Evolutionary conservation across 176 grass and related monocot species (phyloP).

Genomic region (Panicum miliaceum): DNA sequence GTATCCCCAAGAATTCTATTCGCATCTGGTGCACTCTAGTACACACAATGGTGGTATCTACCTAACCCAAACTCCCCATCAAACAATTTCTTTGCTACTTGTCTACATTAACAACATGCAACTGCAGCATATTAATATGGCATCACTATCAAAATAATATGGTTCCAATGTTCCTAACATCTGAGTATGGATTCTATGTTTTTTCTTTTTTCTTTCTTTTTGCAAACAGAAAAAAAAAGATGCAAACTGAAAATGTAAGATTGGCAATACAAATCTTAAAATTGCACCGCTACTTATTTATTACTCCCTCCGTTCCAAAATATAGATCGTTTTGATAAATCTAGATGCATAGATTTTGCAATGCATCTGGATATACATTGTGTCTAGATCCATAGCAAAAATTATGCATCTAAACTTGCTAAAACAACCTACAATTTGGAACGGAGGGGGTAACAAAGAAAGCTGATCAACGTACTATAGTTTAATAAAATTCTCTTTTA

Average conservation of each 20-base stretch:
- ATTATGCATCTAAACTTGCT: no score
- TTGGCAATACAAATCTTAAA: not conserved
- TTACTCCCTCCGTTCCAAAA: no score
- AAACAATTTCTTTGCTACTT: not conserved
- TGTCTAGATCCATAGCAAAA: no score
- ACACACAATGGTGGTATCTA: not conserved
- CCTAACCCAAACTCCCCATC: not conserved
- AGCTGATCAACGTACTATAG: not conserved
- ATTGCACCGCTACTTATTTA: not conserved
- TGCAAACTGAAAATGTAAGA: constrained; percentile 11
- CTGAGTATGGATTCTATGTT: not conserved
- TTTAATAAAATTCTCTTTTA: not conserved
- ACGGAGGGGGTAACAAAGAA: no score
- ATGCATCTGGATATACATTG: no score
- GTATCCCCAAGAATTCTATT: not conserved
- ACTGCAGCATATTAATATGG: constrained; percentile 9
- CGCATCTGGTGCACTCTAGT: not conserved
- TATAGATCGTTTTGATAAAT: no score
- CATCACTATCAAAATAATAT: not conserved
- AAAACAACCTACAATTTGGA: no score
- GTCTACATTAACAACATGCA: not conserved
- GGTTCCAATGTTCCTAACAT: constrained; percentile 4
- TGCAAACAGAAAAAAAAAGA: not conserved
- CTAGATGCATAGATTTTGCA: no score
- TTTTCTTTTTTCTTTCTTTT: no score